Evolutionary conservation across 2,329 filamentous ascomycete genomes (phyloP), one percentile per base, ranked within the genome.

Genomic region (Exophiala viscosa): DNA sequence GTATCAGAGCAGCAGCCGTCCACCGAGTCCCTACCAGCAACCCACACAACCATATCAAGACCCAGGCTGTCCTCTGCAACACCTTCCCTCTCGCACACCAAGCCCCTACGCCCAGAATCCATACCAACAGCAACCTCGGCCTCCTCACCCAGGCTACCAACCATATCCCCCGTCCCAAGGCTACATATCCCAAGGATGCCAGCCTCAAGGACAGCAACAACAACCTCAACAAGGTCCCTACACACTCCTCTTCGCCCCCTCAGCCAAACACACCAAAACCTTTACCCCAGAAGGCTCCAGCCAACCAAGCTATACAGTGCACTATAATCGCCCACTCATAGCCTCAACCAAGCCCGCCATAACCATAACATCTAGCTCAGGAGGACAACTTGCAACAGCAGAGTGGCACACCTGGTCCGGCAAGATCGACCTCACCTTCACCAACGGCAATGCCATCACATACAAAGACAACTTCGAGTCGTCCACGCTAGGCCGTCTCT

Each of bases 351-450:
- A 11, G 28, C 47, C 36, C 14, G 43, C 45, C 9, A 44, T 54
- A 15, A 32, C 14, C 13, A n/a, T 53, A 15, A 40, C 43, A 18
- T 32, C 17, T 20, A 5, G 28, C 34, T 23, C 40, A 18, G 20
- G 28, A 42, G 13, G 34, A 40, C 42, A 45, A 33, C 34, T 52
- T 5, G 49, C 42, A 4, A 52, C 49, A 2, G 42, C 35, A 6
- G 33, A 34, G 8, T 53, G 38, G 28, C 50, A 53, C 45, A 53
- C 45, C 5, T 53, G 31, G 28, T 39, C 39, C 39, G 10, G 14
- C 33, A 48, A 49, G 15, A 53, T 53, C 50, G 45, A 53, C 34
- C 39, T 53, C n/a, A 14, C 32, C 45, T 49, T 48, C 31, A n/a
- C 18, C 14, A 2, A 7, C 3, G 39, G 44, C 15, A 23, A 17